These are phyloP conservation scores for Syzygium aqueum DNA, from an alignment of 345 rosid species.

Conservation along the genomic window DNA sequence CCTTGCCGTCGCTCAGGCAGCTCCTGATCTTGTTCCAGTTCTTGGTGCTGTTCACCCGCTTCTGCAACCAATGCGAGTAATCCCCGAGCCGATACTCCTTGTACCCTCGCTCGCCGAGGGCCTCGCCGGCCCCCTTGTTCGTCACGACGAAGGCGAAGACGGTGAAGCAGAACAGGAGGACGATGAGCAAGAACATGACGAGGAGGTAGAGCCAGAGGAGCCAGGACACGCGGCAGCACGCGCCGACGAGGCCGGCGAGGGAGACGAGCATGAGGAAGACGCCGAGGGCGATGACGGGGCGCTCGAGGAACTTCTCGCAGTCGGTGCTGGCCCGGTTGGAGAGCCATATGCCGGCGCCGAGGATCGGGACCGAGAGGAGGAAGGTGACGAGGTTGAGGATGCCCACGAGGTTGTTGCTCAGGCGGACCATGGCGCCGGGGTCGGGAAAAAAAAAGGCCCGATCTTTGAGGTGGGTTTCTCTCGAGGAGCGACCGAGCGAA, in stretches of 20 bases:
- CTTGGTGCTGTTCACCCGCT: conserved; percentile 4
- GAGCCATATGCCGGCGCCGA: conserved; percentile 67
- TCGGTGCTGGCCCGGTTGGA: conserved; percentile 47
- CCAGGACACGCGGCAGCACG: conserved; percentile 77
- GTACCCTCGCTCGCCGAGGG: conserved; percentile 47
- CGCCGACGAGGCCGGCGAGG: conserved; percentile 73
- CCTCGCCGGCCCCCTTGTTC: conserved; percentile 72
- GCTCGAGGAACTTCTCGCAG: conserved; percentile 73
- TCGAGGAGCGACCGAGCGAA: neutral
- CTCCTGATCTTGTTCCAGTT: conserved; percentile 19
- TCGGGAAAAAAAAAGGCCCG: neutral
- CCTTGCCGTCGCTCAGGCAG: conserved; percentile 13
- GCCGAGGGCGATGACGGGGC: conserved; percentile 60
- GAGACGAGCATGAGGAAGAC: conserved; percentile 69
- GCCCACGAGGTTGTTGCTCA: conserved; percentile 74
- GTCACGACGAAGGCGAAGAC: conserved; percentile 73
- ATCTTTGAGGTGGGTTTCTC: neutral
- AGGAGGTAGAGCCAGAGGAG: conserved; percentile 73
- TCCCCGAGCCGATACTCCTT: conserved; percentile 47
- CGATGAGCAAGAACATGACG: conserved; percentile 68
- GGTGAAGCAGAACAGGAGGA: conserved; percentile 58
- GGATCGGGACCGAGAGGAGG: conserved; percentile 71
- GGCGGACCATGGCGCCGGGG: conserved; percentile 21
- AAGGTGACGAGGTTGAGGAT: conserved; percentile 67
- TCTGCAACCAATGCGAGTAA: conserved; percentile 18